phyloP scores from a whole-genome alignment of 306 rosid genomes.

The Quercus robur region DNA sequence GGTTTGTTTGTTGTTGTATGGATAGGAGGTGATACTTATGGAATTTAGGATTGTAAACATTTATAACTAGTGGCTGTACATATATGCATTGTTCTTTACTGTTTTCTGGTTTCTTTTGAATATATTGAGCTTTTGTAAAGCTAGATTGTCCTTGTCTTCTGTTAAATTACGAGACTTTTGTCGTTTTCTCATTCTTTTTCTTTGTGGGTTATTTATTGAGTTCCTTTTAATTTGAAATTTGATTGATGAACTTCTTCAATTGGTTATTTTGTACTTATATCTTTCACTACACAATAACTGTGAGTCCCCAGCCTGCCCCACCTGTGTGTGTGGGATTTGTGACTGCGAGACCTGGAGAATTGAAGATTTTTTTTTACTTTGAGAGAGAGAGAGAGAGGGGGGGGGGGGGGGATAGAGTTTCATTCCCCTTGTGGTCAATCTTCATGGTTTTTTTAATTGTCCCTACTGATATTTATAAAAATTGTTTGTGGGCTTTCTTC shows the following conservation, averaged over 20 bases:
- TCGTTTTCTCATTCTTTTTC: background rate
- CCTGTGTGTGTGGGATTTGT: background rate
- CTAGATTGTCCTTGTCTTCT: background rate
- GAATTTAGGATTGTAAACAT: background rate
- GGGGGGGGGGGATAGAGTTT: no score
- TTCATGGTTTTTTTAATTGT: background rate
- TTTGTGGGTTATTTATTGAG: background rate
- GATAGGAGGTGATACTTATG: background rate
- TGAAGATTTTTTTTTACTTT: background rate
- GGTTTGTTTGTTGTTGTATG: background rate
- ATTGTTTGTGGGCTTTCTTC: conserved; percentile 16
- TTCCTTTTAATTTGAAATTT: no score
- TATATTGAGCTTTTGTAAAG: background rate
- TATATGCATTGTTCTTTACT: background rate
- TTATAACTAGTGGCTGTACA: background rate
- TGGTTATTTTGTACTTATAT: no score
- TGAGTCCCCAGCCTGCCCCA: background rate
- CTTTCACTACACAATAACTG: no score
- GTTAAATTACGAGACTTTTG: background rate
- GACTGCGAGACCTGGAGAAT: background rate
- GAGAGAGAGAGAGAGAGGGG: no score
- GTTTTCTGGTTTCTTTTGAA: background rate
- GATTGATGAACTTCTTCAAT: no score
- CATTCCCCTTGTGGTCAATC: background rate
- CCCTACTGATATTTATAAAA: background rate